A percentile compares a stretch with the other conserved stretches of the same genome.
Evolutionary conservation across 768 basidiomycete genomes (phyloP).

Genomic region (Suillus subalutaceus): DNA sequence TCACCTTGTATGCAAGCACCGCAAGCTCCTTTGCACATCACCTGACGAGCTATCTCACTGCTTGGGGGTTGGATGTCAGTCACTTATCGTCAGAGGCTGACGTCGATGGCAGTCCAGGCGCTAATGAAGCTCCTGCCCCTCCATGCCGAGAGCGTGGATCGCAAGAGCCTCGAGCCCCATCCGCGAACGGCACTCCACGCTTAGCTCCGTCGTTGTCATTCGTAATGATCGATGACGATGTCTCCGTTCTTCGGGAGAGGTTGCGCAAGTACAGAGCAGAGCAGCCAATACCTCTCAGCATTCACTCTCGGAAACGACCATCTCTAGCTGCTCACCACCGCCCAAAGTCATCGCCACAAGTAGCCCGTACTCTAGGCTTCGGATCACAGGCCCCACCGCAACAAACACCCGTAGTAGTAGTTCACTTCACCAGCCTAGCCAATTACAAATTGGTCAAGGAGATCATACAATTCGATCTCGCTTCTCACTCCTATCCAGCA

Average conservation of each 20-base stretch:
- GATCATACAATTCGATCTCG: conserved; percentile 62
- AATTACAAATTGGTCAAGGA: conserved; percentile 92
- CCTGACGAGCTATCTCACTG: conserved; percentile 88
- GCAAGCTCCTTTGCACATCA: conserved; percentile 90
- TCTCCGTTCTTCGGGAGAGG: conserved; percentile 75
- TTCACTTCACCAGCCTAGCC: conserved; percentile 90
- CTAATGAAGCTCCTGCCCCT: conserved; percentile 19
- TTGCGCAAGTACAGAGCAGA: conserved; percentile 69
- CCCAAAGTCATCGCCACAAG: conserved; percentile 79
- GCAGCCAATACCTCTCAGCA: conserved; percentile 40
- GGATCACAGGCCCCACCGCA: conserved; percentile 30
- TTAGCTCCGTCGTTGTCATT: conserved; percentile 51
- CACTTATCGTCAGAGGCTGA: conserved; percentile 70
- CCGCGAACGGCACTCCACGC: conserved; percentile 28
- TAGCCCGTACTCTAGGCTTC: conserved; percentile 58
- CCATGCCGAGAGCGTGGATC: conserved; percentile 7
- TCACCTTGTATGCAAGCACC: conserved; percentile 83
- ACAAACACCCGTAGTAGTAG: conserved; percentile 47
- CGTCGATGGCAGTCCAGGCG: conserved; percentile 37
- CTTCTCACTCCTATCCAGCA: conserved; percentile 51
- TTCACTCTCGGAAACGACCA: conserved; percentile 63
- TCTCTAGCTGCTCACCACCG: conserved; percentile 68
- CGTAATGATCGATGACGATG: conserved; percentile 92
- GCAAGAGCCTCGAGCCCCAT: conserved; percentile 23
- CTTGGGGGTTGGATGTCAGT: conserved; percentile 94